Percentiles rank a stretch among this genome's conserved stretches.
Conservation (phyloP, 2,329 filamentous ascomycete genomes). For the Hymenotorrendiella dingleyae region DNA sequence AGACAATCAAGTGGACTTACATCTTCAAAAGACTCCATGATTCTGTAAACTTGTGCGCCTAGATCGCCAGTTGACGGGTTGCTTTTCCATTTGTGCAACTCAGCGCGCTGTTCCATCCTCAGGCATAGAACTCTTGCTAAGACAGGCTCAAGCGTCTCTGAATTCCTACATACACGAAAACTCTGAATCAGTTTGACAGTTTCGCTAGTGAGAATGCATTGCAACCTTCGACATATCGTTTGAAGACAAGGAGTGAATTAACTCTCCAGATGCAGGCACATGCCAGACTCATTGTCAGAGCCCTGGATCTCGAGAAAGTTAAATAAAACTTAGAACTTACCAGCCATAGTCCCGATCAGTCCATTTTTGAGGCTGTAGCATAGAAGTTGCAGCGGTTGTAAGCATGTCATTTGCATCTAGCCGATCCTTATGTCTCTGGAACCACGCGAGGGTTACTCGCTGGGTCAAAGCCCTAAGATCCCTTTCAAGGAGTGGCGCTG, state of each 20-base stretch:
- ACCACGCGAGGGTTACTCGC: slow-evolving; percentile 59
- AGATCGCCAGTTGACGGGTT: slow-evolving; percentile 57
- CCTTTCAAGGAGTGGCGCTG: slow-evolving; percentile 34
- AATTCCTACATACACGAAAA: slow-evolving; percentile 61
- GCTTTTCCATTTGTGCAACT: slow-evolving; percentile 56
- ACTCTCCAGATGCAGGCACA: too few species aligned
- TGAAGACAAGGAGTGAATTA: too few species aligned
- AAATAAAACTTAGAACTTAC: too few species aligned
- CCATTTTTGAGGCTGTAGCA: slow-evolving; percentile 68
- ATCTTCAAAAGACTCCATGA: slow-evolving; percentile 17
- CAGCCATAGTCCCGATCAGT: slow-evolving; percentile 77
- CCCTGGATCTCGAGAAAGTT: too few species aligned
- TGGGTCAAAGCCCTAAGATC: slow-evolving; percentile 48
- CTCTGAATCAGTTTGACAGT: too few species aligned
- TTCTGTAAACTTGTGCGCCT: slow-evolving; percentile 42
- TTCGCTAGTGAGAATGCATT: too few species aligned
- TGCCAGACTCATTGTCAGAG: too few species aligned
- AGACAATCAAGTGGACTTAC: slow-evolving; percentile 23
- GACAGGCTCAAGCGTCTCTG: slow-evolving; percentile 55
- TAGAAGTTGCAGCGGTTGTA: slow-evolving; percentile 62
- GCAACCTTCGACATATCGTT: too few species aligned
- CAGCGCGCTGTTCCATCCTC: slow-evolving; percentile 51
- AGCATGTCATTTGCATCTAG: slow-evolving; percentile 54
- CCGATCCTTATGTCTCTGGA: slow-evolving; percentile 51
- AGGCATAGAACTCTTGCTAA: slow-evolving; percentile 62